Base-by-base conservation (phyloP, 768 basidiomycete genomes). In the Leccinum arenicola region DNA sequence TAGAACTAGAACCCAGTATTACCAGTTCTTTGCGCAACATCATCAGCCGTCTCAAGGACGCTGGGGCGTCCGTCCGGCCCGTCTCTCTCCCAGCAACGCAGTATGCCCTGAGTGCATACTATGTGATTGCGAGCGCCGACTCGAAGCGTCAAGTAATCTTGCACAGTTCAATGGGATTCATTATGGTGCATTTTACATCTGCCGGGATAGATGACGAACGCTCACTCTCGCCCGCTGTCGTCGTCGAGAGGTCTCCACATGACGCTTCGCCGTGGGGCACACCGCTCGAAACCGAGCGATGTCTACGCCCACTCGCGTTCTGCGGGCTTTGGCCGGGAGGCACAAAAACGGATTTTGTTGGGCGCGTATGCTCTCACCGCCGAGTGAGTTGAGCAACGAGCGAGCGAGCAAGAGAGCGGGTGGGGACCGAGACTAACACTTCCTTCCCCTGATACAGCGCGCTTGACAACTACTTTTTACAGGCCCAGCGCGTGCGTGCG, bases 321-420 rank as follows among this genome's bases (percentile, higher is more conserved):
- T 0, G 73, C 72, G 27, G 87, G 87, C 31, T 95, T 98, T 62
- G 95, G 96, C 0, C 61, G 67, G 0, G 96, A 98, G 69, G 96
- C 95, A 6, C 83, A 86, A 71, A 89, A 89, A 71, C 85, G 96
- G 0, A 85, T 99, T 6, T 67, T 98, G 25, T 78, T 98, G 1
- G 96, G 96, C 0, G 94, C 94, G 0, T 93, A 95, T 68, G 91
- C 95, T 2, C 77, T 99, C 47, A 89, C 88, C 0, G 95, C 95
- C 29, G 93, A 93, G 95, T 97, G 66, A 68, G 91, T 75, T 2
- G 5, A 17, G 49, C 27, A 6, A 10, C 31, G 31, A 11, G 31
- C 31, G 31, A 31, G 91, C 2, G 6, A 17, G 50, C 25, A 6
- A 38, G 40, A 43, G 9, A 43, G 40, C 17, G 6, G 38, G 38